Evolutionary conservation across 1,284 basidiomycete species (phyloP).

Genomic region (Puccinia novopanici): DNA sequence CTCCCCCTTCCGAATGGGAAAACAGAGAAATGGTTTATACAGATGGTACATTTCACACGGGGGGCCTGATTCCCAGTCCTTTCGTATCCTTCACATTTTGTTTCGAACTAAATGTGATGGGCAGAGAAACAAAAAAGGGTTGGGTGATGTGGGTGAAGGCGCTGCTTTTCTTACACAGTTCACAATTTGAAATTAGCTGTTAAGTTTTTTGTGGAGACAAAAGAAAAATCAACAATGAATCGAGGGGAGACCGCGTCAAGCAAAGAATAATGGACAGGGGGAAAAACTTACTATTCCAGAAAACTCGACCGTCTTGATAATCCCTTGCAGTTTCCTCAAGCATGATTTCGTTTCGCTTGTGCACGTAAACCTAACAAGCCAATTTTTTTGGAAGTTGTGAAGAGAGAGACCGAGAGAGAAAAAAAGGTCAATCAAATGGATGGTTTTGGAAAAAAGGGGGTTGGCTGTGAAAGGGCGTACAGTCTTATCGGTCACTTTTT

Average conservation of each 20-base stretch:
- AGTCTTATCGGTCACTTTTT: slow-evolving; percentile 91
- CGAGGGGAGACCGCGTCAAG: neutral
- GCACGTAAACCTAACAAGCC: slow-evolving; percentile 76
- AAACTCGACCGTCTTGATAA: slow-evolving; percentile 74
- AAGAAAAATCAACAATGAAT: slow-evolving; percentile 1
- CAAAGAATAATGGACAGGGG: neutral
- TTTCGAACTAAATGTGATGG: neutral
- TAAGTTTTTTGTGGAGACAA: neutral
- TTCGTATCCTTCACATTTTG: neutral
- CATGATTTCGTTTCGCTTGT: slow-evolving; percentile 91
- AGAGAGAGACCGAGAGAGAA: too few species aligned
- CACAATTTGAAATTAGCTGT: slow-evolving; percentile 25
- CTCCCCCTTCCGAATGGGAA: neutral
- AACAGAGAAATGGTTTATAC: neutral
- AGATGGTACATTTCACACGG: neutral
- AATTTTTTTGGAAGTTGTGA: neutral
- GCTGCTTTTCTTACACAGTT: neutral
- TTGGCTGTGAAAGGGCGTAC: slow-evolving; percentile 62
- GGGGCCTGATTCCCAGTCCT: neutral
- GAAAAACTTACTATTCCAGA: slow-evolving; percentile 42
- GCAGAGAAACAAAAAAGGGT: neutral
- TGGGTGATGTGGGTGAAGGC: neutral
- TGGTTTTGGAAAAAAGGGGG: neutral
- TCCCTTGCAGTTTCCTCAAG: slow-evolving; percentile 90
- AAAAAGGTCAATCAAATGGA: too few species aligned